A percentile compares a stretch with the other conserved stretches of the same genome.
These are phyloP conservation scores for Cyberlindnera samutprakarnensis DNA, from an alignment of 805 yeast genomes.

Conservation along the genomic window DNA sequence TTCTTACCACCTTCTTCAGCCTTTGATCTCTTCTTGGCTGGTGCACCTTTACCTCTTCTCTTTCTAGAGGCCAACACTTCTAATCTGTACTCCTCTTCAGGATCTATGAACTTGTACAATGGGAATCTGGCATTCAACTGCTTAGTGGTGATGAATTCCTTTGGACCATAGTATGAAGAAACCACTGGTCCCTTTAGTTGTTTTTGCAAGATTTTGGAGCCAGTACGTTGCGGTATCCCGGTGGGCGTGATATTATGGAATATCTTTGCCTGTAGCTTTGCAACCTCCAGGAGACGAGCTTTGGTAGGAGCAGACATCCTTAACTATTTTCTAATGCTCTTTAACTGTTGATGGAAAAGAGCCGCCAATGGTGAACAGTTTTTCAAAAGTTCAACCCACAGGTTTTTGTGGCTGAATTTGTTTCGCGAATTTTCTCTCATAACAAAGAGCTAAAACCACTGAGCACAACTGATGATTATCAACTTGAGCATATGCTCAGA, in stretches of 20 bases:
- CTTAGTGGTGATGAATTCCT: constrained; percentile 56
- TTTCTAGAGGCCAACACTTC: constrained; percentile 38
- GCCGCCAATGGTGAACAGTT: too few species aligned
- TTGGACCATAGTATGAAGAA: constrained; percentile 67
- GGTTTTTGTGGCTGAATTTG: too few species aligned
- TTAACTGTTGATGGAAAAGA: constrained; percentile 1
- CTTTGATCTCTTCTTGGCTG: constrained; percentile 57
- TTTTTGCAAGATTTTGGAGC: constrained; percentile 58
- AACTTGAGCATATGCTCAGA: too few species aligned
- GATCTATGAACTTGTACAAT: constrained; percentile 46
- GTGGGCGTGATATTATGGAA: constrained; percentile 45
- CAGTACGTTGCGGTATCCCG: constrained; percentile 72
- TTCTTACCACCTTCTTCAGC: constrained; percentile 29
- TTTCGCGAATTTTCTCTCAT: too few species aligned
- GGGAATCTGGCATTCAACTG: constrained; percentile 50
- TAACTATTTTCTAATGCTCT: not conserved
- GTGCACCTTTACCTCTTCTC: constrained; percentile 87
- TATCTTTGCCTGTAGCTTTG: constrained; percentile 54
- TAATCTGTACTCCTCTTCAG: constrained; percentile 63
- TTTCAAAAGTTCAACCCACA: too few species aligned
- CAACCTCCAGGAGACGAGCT: constrained; percentile 45
- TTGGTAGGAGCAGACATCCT: constrained; percentile 29
- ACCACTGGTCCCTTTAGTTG: constrained; percentile 70
- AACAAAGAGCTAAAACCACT: too few species aligned
- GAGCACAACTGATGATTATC: too few species aligned